phyloP scores from a whole-genome alignment of 768 basidiomycete species.

The Hydnomerulius pinastri region DNA sequence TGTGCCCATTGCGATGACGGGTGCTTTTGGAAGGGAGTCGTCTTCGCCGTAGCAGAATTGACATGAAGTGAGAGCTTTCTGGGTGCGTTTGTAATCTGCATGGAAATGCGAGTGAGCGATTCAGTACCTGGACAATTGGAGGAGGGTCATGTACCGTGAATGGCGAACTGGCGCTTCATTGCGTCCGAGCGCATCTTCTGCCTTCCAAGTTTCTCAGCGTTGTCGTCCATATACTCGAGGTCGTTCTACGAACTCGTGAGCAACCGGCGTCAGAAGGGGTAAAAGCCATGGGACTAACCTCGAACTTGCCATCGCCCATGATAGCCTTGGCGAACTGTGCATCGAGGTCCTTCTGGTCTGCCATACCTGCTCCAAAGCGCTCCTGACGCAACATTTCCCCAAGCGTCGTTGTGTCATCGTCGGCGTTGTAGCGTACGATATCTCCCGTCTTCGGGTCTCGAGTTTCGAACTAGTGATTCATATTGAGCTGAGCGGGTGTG shows the following conservation, averaged over 20 bases:
- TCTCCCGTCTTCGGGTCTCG: slow-evolving; percentile 91
- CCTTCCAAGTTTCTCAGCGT: slow-evolving; percentile 88
- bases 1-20: slow-evolving; percentile 88
- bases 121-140: neutral
- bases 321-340: slow-evolving; percentile 87
- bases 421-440: slow-evolving; percentile 83
- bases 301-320: slow-evolving; percentile 84
- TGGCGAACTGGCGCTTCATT: slow-evolving; percentile 96
- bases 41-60: slow-evolving; percentile 92
- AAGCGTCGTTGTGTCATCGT: slow-evolving; percentile 84
- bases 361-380: slow-evolving; percentile 82
- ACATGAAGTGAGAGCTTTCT: slow-evolving; percentile 84
- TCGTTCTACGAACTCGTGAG: slow-evolving; percentile 55
- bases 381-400: slow-evolving; percentile 95
- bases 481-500: neutral
- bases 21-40: slow-evolving; percentile 84
- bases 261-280: neutral
- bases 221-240: slow-evolving; percentile 95
- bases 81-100: slow-evolving; percentile 91
- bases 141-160: slow-evolving; percentile 63
- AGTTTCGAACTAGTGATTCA: slow-evolving; percentile 71
- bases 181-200: slow-evolving; percentile 96
- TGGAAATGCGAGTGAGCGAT: neutral
- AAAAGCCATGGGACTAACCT: slow-evolving; percentile 46
- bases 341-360: slow-evolving; percentile 91